phyloP scores from a whole-genome alignment of 108 stramenopile species.

The Nitzschia sp. region DNA sequence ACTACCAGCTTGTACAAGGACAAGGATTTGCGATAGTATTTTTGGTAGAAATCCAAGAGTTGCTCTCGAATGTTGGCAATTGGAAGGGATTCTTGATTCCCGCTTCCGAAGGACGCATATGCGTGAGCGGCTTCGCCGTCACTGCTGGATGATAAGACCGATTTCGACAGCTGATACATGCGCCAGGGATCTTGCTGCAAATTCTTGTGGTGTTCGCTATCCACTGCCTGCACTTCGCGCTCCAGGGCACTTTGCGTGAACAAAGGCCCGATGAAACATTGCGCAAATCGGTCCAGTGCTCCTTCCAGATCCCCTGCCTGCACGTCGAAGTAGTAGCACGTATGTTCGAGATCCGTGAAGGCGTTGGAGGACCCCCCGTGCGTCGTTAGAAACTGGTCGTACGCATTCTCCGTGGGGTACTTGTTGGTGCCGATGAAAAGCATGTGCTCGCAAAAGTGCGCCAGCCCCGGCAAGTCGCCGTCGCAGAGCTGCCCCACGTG shows the following conservation, averaged over 20 bases:
- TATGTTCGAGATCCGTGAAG: conserved; percentile 79
- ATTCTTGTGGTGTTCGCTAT: conserved; percentile 89
- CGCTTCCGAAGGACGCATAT: conserved; percentile 75
- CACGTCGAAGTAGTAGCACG: conserved; percentile 87
- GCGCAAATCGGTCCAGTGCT: conserved; percentile 84
- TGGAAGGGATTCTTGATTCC: conserved; percentile 50
- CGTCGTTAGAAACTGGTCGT: conserved; percentile 53
- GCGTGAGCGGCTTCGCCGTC: conserved; percentile 60
- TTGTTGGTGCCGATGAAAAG: conserved; percentile 51
- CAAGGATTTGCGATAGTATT: conserved; percentile 77
- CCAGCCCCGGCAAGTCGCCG: conserved; percentile 49
- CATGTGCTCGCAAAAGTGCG: conserved; percentile 88
- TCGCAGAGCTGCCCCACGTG: conserved; percentile 49
- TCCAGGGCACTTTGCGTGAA: conserved; percentile 66
- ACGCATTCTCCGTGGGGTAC: conserved; percentile 67
- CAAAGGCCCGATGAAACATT: conserved; percentile 80
- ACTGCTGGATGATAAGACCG: conserved; percentile 22
- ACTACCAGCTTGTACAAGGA: conserved; percentile 74
- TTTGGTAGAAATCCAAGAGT: conserved; percentile 65
- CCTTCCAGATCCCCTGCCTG: conserved; percentile 50
- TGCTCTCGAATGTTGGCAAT: conserved; percentile 61
- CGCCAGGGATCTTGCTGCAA: conserved; percentile 78
- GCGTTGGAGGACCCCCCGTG: conserved; percentile 87
- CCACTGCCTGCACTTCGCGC: conserved; percentile 87
- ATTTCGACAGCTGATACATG: conserved; percentile 44